Evolutionary conservation across 1,284 basidiomycete species (phyloP).

Genomic region (Puccinia polysora): DNA sequence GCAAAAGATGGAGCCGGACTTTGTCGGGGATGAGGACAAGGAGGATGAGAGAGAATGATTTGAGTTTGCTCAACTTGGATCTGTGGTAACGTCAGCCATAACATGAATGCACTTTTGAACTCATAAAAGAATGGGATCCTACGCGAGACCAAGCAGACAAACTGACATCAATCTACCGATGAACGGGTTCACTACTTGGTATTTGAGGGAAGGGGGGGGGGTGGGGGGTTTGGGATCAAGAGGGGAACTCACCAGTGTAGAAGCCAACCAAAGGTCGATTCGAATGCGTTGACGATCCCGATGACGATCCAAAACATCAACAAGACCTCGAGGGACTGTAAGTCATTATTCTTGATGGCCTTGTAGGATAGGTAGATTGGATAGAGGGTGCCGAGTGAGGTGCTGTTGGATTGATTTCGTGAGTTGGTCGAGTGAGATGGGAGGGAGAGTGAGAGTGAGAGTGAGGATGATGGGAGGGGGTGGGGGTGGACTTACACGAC

Average conservation of each 20-base stretch:
- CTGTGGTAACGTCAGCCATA: slow-evolving; percentile 43
- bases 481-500: slow-evolving; percentile 23
- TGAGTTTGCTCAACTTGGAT: slow-evolving; percentile 25
- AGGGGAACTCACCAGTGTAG: slow-evolving; percentile 25
- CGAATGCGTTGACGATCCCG: slow-evolving; percentile 27
- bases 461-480: not conserved
- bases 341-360: slow-evolving; percentile 42
- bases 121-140: slow-evolving; percentile 43
- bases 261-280: slow-evolving; percentile 40
- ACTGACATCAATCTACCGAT: not conserved
- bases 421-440: no score
- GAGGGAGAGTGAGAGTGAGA: not conserved
- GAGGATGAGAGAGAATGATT: not conserved
- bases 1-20: not conserved
- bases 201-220: not conserved
- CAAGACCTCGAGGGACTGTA: slow-evolving; percentile 38
- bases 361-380: slow-evolving; percentile 44
- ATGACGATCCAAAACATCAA: slow-evolving; percentile 44
- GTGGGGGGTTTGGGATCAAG: not conserved
- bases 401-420: slow-evolving; percentile 12
- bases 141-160: not conserved
- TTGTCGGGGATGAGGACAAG: not conserved
- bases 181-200: not conserved
- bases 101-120: slow-evolving; percentile 30
- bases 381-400: slow-evolving; percentile 39